phyloP scores from a whole-genome alignment of 441 rosid genomes.

The Euphorbia schlechtendalii region DNA sequence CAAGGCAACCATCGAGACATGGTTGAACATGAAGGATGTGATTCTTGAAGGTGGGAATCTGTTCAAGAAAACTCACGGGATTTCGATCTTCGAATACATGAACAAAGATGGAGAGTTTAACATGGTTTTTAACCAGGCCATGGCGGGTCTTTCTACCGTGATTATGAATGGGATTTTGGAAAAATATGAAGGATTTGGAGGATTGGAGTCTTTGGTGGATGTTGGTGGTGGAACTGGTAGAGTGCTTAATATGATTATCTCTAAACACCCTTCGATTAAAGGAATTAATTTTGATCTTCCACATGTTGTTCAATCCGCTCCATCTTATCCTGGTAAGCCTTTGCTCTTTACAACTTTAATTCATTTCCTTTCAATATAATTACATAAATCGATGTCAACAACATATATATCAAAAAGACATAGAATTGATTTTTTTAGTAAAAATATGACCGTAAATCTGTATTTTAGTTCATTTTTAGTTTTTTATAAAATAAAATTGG shows the following conservation, averaged over 20 bases:
- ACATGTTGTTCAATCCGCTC: neutral
- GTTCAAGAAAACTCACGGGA: neutral
- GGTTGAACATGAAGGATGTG: neutral
- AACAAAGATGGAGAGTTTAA: neutral
- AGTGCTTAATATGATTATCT: too few relatives aligned
- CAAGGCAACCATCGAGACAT: constrained; percentile 58
- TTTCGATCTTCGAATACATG: neutral
- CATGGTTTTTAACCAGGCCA: neutral
- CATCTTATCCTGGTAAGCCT: constrained; percentile 7
- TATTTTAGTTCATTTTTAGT: too few relatives aligned
- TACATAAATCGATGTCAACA: neutral
- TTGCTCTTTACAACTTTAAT: neutral
- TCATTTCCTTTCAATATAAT: neutral
- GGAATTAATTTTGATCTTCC: constrained; percentile 2
- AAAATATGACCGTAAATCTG: too few relatives aligned
- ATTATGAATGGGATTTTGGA: neutral
- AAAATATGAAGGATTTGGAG: neutral
- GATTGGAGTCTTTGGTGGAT: neutral
- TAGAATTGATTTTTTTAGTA: too few relatives aligned
- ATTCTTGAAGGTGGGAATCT: neutral
- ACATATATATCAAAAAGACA: too few relatives aligned
- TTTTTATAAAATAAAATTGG: too few relatives aligned
- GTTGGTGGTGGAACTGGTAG: too few relatives aligned
- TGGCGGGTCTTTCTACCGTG: neutral
- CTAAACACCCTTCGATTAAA: neutral